These are phyloP conservation scores for Erythrobasidium yunnanense DNA, from an alignment of 768 basidiomycete genomes.

Conservation along the genomic window DNA sequence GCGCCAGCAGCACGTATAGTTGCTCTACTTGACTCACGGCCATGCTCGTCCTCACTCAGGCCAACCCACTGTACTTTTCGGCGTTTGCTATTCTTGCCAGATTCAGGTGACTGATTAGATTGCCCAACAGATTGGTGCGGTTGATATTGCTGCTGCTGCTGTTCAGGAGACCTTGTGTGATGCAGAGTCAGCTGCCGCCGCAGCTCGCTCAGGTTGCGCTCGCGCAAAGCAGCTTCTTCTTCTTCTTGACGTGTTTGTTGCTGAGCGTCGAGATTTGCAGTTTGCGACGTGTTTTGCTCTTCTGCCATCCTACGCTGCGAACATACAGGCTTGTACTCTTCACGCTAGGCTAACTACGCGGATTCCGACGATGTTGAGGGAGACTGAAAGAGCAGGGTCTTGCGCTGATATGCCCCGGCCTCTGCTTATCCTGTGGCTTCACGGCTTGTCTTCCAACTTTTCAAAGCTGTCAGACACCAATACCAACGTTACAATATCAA, in stretches of 20 bases:
- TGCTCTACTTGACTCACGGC: background rate
- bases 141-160: background rate
- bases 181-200: background rate
- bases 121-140: background rate
- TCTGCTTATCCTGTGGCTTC: too few species aligned
- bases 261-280: background rate
- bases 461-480: too few species aligned
- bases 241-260: background rate
- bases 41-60: background rate
- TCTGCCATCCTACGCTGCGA: background rate
- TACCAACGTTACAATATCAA: too few species aligned
- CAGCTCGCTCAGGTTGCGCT: background rate
- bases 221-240: background rate
- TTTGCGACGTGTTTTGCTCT: background rate
- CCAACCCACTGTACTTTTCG: constrained; percentile 18
- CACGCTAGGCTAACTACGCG: too few species aligned
- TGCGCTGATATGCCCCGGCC: too few species aligned
- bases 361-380: too few species aligned
- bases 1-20: background rate
- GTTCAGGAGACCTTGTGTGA: background rate
- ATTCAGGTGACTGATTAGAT: background rate
- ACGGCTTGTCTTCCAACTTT: too few species aligned
- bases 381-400: too few species aligned
- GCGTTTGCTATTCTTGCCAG: background rate
- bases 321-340: too few species aligned